Base-by-base conservation (phyloP, 148 eudicot species). In the Cornus florida region DNA sequence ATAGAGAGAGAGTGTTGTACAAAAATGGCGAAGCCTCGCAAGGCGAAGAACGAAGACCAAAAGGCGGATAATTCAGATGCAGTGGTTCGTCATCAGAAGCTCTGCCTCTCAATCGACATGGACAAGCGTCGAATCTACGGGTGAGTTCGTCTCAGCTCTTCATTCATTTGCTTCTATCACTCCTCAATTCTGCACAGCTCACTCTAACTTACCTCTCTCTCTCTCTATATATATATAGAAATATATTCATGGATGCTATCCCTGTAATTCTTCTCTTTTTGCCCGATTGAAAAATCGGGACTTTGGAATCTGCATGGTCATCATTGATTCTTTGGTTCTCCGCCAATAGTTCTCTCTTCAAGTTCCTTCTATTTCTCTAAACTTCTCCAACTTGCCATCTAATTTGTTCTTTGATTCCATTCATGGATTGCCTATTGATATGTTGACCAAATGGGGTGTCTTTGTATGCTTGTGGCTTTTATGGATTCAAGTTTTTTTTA, bases 41-140 rank as follows among this genome's bases (percentile, higher is more conserved):
- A 94, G 76, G 82, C 87, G 32, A 92, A 92, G 78, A 89, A 78
- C 57, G 99, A 95, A 60, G 93, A 78, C 69, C 84, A 92, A 82
- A 90, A 88, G 78, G 76, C 78, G 2, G 97, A 90, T 6, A 88
- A 84, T 74, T 84, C 93, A 0, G 94, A 90, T 69, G 91, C 95
- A 43, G 85, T 90, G 62, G 93, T 96, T 77, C 91, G 86, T 74
- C 95, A 93, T 74, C 99, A 95, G 88, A 95, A 95, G 92, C 93
- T 95, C 10, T 95, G 97, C 71, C 94, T 95, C 75, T 87, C 97
- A 10, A 90, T 95, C 75, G 99, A 95, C 82, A 83, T 91, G 89
- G 86, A 78, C 17, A 87, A 87, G 78, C 91, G 91, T 57, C 94
- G 90, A 69, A 87, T 95, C 67, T 88, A 86, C 78, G 99, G 98